These are phyloP conservation scores for Stenocarpella maydis DNA, from an alignment of 2,329 filamentous ascomycete species.

Conservation along the genomic window DNA sequence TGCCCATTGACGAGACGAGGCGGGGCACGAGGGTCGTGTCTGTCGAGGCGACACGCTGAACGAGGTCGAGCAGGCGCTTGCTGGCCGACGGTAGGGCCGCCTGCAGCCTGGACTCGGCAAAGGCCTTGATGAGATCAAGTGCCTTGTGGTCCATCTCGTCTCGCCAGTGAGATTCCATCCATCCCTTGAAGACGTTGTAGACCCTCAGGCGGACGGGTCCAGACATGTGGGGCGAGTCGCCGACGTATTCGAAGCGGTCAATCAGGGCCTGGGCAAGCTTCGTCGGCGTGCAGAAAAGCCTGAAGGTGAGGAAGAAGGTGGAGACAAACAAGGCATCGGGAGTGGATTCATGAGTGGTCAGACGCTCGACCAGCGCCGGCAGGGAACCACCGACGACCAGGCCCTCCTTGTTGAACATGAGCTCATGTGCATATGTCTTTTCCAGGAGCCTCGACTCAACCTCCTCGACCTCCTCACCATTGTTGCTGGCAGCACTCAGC, in stretches of 20 bases:
- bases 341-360: constrained; percentile 91
- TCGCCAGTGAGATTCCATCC: constrained; percentile 96
- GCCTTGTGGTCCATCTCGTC: constrained; percentile 81
- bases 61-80: constrained; percentile 80
- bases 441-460: constrained; percentile 86
- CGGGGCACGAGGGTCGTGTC: constrained; percentile 82
- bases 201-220: constrained; percentile 86
- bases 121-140: constrained; percentile 77
- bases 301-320: constrained; percentile 95
- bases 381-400: constrained; percentile 93
- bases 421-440: constrained; percentile 89
- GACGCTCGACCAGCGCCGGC: constrained; percentile 88
- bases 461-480: constrained; percentile 80
- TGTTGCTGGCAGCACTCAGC: constrained; percentile 70
- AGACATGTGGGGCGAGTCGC: constrained; percentile 77
- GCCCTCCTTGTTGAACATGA: constrained; percentile 93
- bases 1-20: constrained; percentile 85
- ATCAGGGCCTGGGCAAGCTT: constrained; percentile 85
- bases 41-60: constrained; percentile 74
- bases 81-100: constrained; percentile 78
- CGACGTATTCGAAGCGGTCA: constrained; percentile 91
- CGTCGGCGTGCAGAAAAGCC: constrained; percentile 84
- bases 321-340: constrained; percentile 92
- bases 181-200: constrained; percentile 96
- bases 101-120: constrained; percentile 78